Conservation (phyloP, 768 basidiomycete genomes). For the Sporobolomyces roseus region DNA sequence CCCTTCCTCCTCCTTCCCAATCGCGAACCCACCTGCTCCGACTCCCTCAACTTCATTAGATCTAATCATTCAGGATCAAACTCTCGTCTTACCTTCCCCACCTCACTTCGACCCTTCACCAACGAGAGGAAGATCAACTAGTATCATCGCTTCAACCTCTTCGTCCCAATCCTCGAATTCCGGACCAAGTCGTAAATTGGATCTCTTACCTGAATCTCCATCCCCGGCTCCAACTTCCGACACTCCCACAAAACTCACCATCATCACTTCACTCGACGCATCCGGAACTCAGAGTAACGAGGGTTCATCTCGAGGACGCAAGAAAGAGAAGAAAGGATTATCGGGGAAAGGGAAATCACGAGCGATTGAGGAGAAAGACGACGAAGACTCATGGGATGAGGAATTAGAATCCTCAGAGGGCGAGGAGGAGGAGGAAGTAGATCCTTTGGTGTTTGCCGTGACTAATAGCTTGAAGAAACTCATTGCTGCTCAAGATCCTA, state of each 20-base stretch:
- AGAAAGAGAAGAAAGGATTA: neutral
- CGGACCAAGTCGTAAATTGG: neutral
- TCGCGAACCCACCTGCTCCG: conserved; percentile 16
- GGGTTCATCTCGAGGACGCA: neutral
- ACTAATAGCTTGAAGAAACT: conserved; percentile 24
- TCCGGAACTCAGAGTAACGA: no score
- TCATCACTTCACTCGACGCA: neutral
- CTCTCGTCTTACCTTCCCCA: neutral
- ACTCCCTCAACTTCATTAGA: conserved; percentile 14
- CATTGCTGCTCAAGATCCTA: neutral
- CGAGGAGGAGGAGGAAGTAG: neutral
- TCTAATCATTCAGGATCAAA: neutral
- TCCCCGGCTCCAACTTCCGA: conserved; percentile 9
- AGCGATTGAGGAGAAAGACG: neutral
- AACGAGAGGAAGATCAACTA: neutral
- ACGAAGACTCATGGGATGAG: neutral
- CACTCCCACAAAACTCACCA: neutral
- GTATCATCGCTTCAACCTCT: conserved; percentile 4
- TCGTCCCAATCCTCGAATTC: neutral
- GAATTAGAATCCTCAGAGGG: neutral
- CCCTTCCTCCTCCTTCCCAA: conserved; percentile 20
- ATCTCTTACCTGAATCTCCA: no score
- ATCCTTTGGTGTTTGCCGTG: conserved; percentile 24
- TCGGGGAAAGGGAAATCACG: neutral
- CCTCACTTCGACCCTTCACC: no score